Evolutionary conservation across 2,329 filamentous ascomycete genomes (phyloP), one percentile per base, ranked within the genome.

Genomic region (Neonectria magnoliae): DNA sequence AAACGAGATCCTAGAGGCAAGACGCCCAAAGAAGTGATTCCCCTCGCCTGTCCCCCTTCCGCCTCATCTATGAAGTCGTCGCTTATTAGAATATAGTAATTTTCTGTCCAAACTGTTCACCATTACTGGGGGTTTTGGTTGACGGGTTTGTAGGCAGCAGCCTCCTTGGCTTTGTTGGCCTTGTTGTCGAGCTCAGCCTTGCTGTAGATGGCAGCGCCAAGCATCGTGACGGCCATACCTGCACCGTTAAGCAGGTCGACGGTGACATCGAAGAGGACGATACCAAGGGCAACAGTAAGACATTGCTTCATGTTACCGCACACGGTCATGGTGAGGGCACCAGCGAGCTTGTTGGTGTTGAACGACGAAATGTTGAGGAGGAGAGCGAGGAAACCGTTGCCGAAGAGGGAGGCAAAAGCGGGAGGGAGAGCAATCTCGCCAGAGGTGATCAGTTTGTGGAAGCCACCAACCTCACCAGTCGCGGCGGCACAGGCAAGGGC

Each of bases 231-330:
- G 22, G 78, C 68, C 83, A 88, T 87, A 47, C 85, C 87, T 14
- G 85, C 69, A n/a, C 85, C 85, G 74, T 89, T 89, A 69, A 81
- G 80, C 68, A 80, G 75, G 69, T 82, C 83, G 29, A 87, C 79
- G 27, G 78, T 77, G 67, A 87, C 80, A 56, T 84, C 80, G 74
- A 87, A 87, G 54, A 87, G 78, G 52, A 83, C 76, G 44, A 87
- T 85, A 50, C 85, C 85, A 31, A 88, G 76, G 38, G 85, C 76
- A 13, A 88, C 85, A 1, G 86, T 87, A 47, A 87, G 74, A 65
- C 84, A 85, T 73, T 88, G 86, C 79, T 88, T 88, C 62, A 88
- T 77, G 71, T 88, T 88, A 59, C 84, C 86, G 65, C 85, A 87
- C 5, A 88, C 85, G 7, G 85, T 87, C 83, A 88, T 88, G 41